These are phyloP conservation scores for Orbilia quercus DNA, from an alignment of 2,329 filamentous ascomycete species.

Conservation along the genomic window DNA sequence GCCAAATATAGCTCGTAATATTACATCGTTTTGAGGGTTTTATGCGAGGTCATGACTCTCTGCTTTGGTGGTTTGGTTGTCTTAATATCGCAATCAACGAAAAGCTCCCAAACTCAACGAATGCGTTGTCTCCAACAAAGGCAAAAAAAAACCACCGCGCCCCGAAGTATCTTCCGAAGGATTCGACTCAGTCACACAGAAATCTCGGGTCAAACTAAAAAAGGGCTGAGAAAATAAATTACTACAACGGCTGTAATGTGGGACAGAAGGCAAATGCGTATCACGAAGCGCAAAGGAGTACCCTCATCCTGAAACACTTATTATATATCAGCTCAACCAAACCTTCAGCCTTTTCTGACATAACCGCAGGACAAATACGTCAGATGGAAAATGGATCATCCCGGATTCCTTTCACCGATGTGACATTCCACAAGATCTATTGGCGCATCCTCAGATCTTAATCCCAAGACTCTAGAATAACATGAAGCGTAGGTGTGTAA, in stretches of 20 bases:
- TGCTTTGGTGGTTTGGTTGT: no score
- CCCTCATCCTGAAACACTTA: slow-evolving; percentile 4
- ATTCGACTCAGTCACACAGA: slow-evolving; percentile 5
- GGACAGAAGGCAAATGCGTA: slow-evolving; percentile 1
- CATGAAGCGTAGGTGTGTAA: not conserved
- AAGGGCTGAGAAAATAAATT: slow-evolving; percentile 7
- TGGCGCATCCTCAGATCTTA: slow-evolving; percentile 5
- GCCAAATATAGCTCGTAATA: not conserved
- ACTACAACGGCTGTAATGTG: slow-evolving; percentile 2
- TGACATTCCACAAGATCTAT: slow-evolving; percentile 24
- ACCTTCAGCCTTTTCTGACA: not conserved
- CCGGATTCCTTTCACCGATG: no score
- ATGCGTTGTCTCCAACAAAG: slow-evolving; percentile 49
- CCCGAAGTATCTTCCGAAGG: not conserved
- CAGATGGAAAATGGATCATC: no score
- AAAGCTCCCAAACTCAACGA: not conserved
- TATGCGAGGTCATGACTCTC: not conserved
- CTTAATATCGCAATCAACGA: slow-evolving; percentile 1
- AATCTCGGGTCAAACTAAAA: not conserved
- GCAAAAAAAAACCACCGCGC: slow-evolving; percentile 4
- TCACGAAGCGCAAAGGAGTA: slow-evolving; percentile 1
- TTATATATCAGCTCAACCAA: not conserved
- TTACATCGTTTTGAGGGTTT: not conserved
- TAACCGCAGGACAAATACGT: not conserved
- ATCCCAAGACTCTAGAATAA: slow-evolving; percentile 9